phyloP scores from a whole-genome alignment of 2,329 filamentous ascomycete species.

The Zalaria sp. region DNA sequence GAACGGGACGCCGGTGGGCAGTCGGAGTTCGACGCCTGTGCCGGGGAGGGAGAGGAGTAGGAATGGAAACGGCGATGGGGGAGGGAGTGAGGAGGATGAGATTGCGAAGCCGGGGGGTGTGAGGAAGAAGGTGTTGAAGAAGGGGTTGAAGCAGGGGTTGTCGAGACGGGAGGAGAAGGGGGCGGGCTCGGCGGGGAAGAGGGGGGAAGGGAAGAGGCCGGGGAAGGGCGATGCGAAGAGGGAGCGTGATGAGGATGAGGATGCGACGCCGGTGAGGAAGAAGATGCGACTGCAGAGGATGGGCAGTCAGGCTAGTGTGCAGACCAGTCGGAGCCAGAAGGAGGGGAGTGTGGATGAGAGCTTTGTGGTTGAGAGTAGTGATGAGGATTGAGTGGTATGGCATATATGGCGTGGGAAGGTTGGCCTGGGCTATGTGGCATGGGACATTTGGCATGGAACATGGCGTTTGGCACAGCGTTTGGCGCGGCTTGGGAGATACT shows the following conservation, averaged over 20 bases:
- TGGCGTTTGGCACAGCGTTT: neutral
- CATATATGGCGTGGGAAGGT: too few relatives aligned
- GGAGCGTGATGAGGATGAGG: slow-evolving; percentile 20
- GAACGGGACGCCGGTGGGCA: slow-evolving; percentile 10
- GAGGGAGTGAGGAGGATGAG: slow-evolving; percentile 8
- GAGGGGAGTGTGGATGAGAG: slow-evolving; percentile 21
- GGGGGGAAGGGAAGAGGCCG: slow-evolving; percentile 18
- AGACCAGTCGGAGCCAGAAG: slow-evolving; percentile 11
- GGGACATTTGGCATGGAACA: neutral
- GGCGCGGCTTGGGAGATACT: too few relatives aligned
- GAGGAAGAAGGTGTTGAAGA: slow-evolving; percentile 22
- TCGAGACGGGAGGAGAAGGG: slow-evolving; percentile 28
- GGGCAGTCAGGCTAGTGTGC: slow-evolving; percentile 19
- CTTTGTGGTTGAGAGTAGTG: slow-evolving; percentile 18
- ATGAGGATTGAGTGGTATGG: slow-evolving; percentile 11
- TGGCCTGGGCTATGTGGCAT: too few relatives aligned
- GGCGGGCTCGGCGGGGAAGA: slow-evolving; percentile 8
- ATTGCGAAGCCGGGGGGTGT: slow-evolving; percentile 17
- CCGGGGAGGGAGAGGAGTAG: slow-evolving; percentile 12
- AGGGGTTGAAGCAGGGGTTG: slow-evolving; percentile 27
- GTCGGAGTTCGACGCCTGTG: slow-evolving; percentile 18
- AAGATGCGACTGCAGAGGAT: slow-evolving; percentile 21
- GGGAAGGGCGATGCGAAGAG: slow-evolving; percentile 15
- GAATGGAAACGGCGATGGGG: slow-evolving; percentile 4
- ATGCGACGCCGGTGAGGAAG: slow-evolving; percentile 18